These are phyloP conservation scores for Kwoniella heveanensis DNA, from an alignment of 768 basidiomycete species.

Conservation along the genomic window DNA sequence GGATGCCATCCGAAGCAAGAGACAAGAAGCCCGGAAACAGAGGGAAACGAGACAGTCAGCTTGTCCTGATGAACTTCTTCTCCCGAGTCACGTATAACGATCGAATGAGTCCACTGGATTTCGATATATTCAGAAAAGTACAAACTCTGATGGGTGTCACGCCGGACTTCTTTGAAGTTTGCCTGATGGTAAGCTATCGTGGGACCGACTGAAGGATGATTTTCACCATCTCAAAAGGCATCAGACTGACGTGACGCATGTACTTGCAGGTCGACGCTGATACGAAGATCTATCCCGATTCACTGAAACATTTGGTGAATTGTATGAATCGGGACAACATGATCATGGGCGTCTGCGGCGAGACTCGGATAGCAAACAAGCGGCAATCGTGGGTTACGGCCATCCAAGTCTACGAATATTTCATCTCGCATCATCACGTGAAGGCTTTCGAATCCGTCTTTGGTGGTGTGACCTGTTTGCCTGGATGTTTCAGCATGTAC, in stretches of 20 bases:
- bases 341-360: constrained; percentile 99
- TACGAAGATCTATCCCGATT: constrained; percentile 90
- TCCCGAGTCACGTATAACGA: constrained; percentile 99
- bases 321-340: constrained; percentile 98
- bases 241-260: constrained; percentile 17
- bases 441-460: constrained; percentile 99
- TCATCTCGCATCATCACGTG: constrained; percentile 96
- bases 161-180: constrained; percentile 96
- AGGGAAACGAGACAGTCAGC: constrained; percentile 97
- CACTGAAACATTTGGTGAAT: constrained; percentile 87
- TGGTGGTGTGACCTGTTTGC: constrained; percentile 97
- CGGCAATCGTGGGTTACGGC: constrained; percentile 97
- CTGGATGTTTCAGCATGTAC: constrained; percentile 99
- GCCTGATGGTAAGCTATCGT: constrained; percentile 93
- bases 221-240: not conserved
- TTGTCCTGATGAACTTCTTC: constrained; percentile 99
- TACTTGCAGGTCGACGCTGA: constrained; percentile 87
- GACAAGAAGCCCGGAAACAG: constrained; percentile 97
- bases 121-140: constrained; percentile 95
- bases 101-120: constrained; percentile 95
- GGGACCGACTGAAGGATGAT: constrained; percentile 29
- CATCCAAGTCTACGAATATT: constrained; percentile 88
- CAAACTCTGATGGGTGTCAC: constrained; percentile 98
- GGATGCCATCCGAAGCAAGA: constrained; percentile 79
- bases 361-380: constrained; percentile 98